phyloP scores from a whole-genome alignment of 176 grass and related monocot genomes.

The Ananas comosus region DNA sequence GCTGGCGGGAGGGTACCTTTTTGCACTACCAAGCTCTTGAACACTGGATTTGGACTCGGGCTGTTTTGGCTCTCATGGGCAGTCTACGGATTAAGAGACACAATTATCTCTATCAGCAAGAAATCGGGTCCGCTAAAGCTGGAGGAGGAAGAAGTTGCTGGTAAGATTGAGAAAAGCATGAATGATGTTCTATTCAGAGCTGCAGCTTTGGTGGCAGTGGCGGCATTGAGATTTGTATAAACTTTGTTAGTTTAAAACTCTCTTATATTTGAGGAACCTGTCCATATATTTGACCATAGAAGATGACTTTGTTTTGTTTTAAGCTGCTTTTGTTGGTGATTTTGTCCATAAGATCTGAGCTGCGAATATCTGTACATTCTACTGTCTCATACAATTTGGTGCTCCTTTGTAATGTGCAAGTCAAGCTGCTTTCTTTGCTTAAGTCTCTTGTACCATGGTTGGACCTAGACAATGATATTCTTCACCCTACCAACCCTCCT shows the following conservation, averaged over 20 bases:
- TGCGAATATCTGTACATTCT: too few relatives aligned
- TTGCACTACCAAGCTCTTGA: slow-evolving; percentile 45
- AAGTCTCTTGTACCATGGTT: too few relatives aligned
- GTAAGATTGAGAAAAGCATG: slow-evolving; percentile 42
- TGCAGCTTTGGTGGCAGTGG: slow-evolving; percentile 44
- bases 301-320: too few relatives aligned
- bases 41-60: slow-evolving; percentile 68
- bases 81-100: slow-evolving; percentile 58
- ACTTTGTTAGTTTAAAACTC: background rate
- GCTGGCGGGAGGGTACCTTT: slow-evolving; percentile 42
- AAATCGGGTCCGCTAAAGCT: slow-evolving; percentile 29
- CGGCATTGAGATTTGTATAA: slow-evolving; percentile 59
- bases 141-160: slow-evolving; percentile 44
- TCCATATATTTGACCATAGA: too few relatives aligned
- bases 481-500: too few relatives aligned
- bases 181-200: slow-evolving; percentile 62
- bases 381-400: too few relatives aligned
- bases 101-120: slow-evolving; percentile 41
- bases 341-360: too few relatives aligned
- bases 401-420: too few relatives aligned
- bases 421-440: too few relatives aligned
- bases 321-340: too few relatives aligned
- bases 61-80: slow-evolving; percentile 84
- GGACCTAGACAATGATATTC: too few relatives aligned
- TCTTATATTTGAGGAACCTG: background rate